These are phyloP conservation scores for Solanum raphanifolium DNA, from an alignment of 257 asterid species.

Conservation along the genomic window DNA sequence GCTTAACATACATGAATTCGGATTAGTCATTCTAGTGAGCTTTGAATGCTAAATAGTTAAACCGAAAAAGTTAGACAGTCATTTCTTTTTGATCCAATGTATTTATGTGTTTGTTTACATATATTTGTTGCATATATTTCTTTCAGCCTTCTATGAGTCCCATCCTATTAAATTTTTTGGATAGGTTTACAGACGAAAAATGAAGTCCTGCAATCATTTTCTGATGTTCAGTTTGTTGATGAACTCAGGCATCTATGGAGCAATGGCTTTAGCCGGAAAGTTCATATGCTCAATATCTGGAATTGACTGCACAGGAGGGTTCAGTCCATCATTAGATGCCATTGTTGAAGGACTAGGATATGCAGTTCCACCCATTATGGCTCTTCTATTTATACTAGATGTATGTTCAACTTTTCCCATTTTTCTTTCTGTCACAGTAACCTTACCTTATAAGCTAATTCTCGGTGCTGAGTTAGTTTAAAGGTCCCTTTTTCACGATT, in stretches of 20 bases:
- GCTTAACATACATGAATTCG: background rate
- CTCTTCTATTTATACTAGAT: conserved; percentile 81
- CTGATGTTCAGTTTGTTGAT: background rate
- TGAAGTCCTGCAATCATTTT: background rate
- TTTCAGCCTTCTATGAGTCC: background rate
- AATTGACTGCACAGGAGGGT: conserved; percentile 80
- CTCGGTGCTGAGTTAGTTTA: background rate
- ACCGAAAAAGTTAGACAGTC: background rate
- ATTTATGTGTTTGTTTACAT: background rate
- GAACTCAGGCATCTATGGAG: conserved; percentile 71
- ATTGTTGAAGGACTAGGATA: conserved; percentile 84
- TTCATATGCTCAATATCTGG: conserved; percentile 89
- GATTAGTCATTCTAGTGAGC: background rate
- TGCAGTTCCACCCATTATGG: conserved; percentile 97
- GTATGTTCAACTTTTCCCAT: conserved; percentile 26
- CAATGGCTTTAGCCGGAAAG: conserved; percentile 91
- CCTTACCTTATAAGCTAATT: background rate
- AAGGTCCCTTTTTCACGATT: background rate
- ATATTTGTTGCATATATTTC: background rate
- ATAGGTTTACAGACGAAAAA: background rate
- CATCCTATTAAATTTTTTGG: background rate
- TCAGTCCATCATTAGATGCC: conserved; percentile 64
- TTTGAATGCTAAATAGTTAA: background rate
- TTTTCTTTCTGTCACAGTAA: background rate
- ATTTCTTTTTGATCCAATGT: background rate